Evolutionary conservation across 164 flowering plant genomes (phyloP).

Genomic region (Protea cynaroides): DNA sequence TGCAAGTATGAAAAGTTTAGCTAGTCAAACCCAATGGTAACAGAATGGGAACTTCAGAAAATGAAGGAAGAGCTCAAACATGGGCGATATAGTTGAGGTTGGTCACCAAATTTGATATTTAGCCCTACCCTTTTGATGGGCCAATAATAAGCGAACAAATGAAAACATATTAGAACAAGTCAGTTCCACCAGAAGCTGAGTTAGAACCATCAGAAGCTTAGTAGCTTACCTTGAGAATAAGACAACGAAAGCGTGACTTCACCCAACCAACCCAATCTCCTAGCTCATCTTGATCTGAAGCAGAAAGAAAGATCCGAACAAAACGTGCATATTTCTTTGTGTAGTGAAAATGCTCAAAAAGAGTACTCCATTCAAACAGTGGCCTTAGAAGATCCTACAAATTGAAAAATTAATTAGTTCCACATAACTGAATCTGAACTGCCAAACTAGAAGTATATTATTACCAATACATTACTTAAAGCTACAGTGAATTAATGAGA

Average conservation of each 20-base stretch:
- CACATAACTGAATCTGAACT: too few relatives aligned
- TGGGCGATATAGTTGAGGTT: too few relatives aligned
- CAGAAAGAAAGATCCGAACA: constrained; percentile 38
- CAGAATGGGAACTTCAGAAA: too few relatives aligned
- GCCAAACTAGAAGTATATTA: too few relatives aligned
- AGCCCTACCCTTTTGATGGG: too few relatives aligned
- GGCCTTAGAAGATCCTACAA: constrained; percentile 34
- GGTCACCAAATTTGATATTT: too few relatives aligned
- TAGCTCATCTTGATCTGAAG: constrained; percentile 27
- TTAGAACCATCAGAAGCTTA: background rate
- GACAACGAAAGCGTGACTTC: constrained; percentile 49
- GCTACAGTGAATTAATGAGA: background rate
- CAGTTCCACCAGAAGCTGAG: too few relatives aligned
- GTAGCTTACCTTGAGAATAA: constrained; percentile 42
- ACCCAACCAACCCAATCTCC: constrained; percentile 64
- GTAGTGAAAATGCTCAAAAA: constrained; percentile 45
- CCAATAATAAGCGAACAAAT: too few relatives aligned
- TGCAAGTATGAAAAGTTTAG: too few relatives aligned
- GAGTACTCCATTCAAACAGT: constrained; percentile 36
- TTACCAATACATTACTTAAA: background rate
- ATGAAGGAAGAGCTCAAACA: too few relatives aligned
- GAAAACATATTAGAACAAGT: too few relatives aligned
- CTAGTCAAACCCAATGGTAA: too few relatives aligned
- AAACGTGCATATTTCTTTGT: constrained; percentile 33
- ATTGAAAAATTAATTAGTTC: background rate